Conservation (phyloP, 2,329 filamentous ascomycete species). For the Ramularia collo-cygni region DNA sequence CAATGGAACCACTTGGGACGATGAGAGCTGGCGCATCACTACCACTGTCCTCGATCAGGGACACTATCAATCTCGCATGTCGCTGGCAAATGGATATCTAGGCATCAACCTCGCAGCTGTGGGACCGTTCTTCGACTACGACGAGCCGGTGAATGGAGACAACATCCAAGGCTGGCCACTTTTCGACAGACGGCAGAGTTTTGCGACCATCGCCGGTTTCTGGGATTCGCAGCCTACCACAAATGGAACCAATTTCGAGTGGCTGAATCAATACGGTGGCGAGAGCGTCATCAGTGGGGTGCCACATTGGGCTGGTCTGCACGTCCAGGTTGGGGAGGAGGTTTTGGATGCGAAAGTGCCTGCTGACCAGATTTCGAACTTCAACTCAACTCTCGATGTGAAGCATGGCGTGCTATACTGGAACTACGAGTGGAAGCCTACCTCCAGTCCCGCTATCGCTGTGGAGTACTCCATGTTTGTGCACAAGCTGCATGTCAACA, state of each 20-base stretch:
- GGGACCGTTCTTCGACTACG: constrained; percentile 58
- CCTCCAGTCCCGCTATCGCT: constrained; percentile 43
- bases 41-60: constrained; percentile 50
- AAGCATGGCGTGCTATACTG: constrained; percentile 57
- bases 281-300: constrained; percentile 66
- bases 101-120: constrained; percentile 58
- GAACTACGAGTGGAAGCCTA: constrained; percentile 60
- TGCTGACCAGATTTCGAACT: constrained; percentile 52
- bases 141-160: constrained; percentile 48
- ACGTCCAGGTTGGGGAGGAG: constrained; percentile 49
- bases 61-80: constrained; percentile 54
- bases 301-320: constrained; percentile 59
- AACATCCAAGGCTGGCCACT: constrained; percentile 59
- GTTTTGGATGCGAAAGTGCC: constrained; percentile 57
- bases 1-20: constrained; percentile 51
- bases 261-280: constrained; percentile 62
- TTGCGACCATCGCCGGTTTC: constrained; percentile 62
- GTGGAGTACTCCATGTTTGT: constrained; percentile 61
- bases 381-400: constrained; percentile 55
- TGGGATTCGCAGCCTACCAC: constrained; percentile 54
- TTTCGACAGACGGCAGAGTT: constrained; percentile 55
- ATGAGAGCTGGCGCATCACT: constrained; percentile 49
- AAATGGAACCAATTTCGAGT: constrained; percentile 58
- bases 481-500: constrained; percentile 56
- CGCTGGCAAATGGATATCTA: constrained; percentile 57